Conservation (phyloP, 495 filamentous ascomycete species). For the Arthonia radiata region DNA sequence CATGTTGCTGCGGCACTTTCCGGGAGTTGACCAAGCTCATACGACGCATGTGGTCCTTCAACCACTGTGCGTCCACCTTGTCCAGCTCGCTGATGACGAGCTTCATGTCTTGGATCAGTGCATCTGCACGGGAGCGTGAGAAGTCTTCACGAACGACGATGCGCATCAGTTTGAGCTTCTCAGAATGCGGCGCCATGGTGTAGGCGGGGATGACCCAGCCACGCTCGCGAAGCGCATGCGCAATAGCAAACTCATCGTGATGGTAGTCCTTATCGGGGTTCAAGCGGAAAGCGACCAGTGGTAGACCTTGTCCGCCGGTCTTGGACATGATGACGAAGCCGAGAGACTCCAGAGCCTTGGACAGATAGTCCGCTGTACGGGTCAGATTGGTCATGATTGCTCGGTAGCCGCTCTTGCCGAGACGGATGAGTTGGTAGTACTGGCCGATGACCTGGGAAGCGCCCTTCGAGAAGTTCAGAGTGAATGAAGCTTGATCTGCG, state of each 20-base stretch:
- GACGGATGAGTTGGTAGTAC: conserved; percentile 84
- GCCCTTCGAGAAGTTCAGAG: conserved; percentile 89
- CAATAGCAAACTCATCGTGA: conserved; percentile 63
- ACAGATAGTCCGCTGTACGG: conserved; percentile 58
- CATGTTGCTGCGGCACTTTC: too few relatives aligned
- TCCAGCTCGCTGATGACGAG: too few relatives aligned
- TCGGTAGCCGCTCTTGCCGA: conserved; percentile 70
- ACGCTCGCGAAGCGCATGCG: conserved; percentile 56
- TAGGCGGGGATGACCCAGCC: conserved; percentile 87
- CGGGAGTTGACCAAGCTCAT: too few relatives aligned
- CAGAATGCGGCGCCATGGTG: conserved; percentile 72
- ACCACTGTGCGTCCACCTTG: too few relatives aligned
- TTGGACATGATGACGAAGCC: conserved; percentile 75
- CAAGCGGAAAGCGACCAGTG: conserved; percentile 67
- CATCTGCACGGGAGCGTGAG: conserved; percentile 46
- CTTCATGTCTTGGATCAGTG: too few relatives aligned
- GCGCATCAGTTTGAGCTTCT: conserved; percentile 60
- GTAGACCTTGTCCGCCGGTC: conserved; percentile 44
- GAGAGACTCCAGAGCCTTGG: conserved; percentile 36
- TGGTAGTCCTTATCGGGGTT: conserved; percentile 28
- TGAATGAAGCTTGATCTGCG: conserved; percentile 86
- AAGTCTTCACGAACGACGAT: conserved; percentile 83
- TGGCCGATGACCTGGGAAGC: conserved; percentile 82
- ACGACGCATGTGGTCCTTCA: too few relatives aligned
- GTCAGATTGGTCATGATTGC: conserved; percentile 72